Base-by-base conservation (phyloP, 805 yeast species). In the Lachancea thermotolerans region DNA sequence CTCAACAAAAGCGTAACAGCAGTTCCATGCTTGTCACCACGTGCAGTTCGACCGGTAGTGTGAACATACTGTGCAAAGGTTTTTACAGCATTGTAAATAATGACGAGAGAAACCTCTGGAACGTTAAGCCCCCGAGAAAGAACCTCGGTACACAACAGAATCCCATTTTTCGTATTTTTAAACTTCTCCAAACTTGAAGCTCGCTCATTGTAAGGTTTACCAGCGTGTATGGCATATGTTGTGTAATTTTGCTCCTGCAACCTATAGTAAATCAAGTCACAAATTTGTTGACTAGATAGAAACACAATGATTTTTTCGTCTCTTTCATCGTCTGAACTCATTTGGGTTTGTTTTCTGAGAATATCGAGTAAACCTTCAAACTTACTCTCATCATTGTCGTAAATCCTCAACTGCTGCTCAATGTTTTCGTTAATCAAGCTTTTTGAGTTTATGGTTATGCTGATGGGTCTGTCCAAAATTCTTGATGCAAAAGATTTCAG, bases 41-140 rank as follows among this genome's bases (percentile, higher is more conserved):
- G 72, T 0, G 97, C 99, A 0, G 99, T 93, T 47, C 99, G 71
- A 0, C 99, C 99, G 1, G 90, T 95, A 8, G 98, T 75, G 66
- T 93, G 99, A 10, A 93, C 91, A 58, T 93, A 93, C 61, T 93
- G 98, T 50, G 95, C 98, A 73, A 89, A 74, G 49, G 90, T 95
- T 51, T 75, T 85, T 0, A 96, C 95, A 0, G 87, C 75, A 52
- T 85, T 89, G 56, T 75, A 85, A 66, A 93, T 85, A 6, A 93
- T 70, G 2, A 93, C 98, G 37, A 90, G 62, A 46, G 80, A 80
- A 21, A 91, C 74, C 17, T 81, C 83, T 42, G 88, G 85, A n/a
- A 93, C 96, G 65, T 93, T 97, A 18, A 93, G 68, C 0, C 99
- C 99, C 50, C 99, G 73, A 0, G 99, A 96, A 2, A 97, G 88